phyloP scores from a whole-genome alignment of 1,139 yeast species.

The Blastobotrys persicus region DNA sequence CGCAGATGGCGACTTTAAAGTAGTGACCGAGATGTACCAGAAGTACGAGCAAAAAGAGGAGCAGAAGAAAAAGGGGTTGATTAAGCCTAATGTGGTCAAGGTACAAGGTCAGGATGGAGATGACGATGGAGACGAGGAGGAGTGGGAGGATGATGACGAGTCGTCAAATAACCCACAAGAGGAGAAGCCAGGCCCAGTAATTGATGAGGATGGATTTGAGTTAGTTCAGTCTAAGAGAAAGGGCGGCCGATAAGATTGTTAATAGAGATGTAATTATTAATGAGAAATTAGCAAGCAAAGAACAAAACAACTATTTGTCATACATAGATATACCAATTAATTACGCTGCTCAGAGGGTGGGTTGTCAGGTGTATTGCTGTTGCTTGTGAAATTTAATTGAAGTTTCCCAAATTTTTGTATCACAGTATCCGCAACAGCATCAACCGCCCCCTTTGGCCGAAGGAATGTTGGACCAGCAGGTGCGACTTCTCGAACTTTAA shows the following conservation, averaged over 20 bases:
- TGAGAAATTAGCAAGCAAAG: not conserved
- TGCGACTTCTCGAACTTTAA: conserved; percentile 49
- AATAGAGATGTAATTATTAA: not conserved
- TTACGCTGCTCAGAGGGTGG: not conserved
- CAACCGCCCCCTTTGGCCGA: conserved; percentile 47
- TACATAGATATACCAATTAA: not conserved
- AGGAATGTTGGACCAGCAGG: conserved; percentile 44
- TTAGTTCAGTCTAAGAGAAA: conserved; percentile 51
- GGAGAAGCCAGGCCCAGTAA: conserved; percentile 53
- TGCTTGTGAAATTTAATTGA: conserved; percentile 5
- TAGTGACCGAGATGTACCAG: conserved; percentile 58
- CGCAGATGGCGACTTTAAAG: conserved; percentile 47
- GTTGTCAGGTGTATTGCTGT: not conserved
- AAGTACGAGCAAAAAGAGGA: conserved; percentile 57
- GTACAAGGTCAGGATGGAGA: conserved; percentile 41
- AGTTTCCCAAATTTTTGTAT: conserved; percentile 30
- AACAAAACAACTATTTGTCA: not conserved
- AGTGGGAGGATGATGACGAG: conserved; percentile 44
- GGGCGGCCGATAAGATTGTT: conserved; percentile 7
- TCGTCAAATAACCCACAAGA: conserved; percentile 26
- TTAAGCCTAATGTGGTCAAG: conserved; percentile 34
- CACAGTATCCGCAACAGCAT: conserved; percentile 51
- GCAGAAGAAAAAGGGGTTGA: conserved; percentile 38
- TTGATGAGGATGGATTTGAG: conserved; percentile 94
- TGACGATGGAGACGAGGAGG: conserved; percentile 47